Conservation (phyloP, 2,329 filamentous ascomycete species). For the Thermothelomyces thermophilus region DNA sequence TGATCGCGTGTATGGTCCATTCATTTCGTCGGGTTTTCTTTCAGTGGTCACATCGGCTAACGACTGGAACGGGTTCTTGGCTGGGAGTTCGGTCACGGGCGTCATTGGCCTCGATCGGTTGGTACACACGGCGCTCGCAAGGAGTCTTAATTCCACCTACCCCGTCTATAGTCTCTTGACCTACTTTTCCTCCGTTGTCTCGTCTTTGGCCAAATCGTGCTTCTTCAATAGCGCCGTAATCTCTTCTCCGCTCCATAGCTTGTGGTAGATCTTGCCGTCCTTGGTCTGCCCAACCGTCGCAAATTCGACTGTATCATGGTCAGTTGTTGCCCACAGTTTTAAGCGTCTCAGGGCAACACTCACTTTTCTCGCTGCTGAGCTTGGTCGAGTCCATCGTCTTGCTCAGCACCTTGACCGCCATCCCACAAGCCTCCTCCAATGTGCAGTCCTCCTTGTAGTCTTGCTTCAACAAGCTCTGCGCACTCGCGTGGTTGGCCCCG, state of each 20-base stretch:
- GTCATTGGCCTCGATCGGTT: constrained; percentile 23
- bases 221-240: constrained; percentile 91
- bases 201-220: constrained; percentile 86
- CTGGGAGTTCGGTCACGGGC: constrained; percentile 12
- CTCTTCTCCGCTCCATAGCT: constrained; percentile 94
- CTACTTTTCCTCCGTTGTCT: constrained; percentile 62
- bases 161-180: constrained; percentile 1
- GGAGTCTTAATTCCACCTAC: constrained; percentile 7
- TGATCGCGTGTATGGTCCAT: not conserved
- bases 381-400: constrained; percentile 99
- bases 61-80: too few relatives aligned
- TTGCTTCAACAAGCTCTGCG: constrained; percentile 94
- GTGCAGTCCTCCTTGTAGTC: constrained; percentile 99
- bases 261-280: constrained; percentile 95
- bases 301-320: constrained; percentile 69
- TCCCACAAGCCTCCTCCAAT: constrained; percentile 89
- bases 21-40: too few relatives aligned
- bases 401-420: constrained; percentile 97
- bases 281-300: constrained; percentile 95
- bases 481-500: constrained; percentile 95
- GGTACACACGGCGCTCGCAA: constrained; percentile 26
- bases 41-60: too few relatives aligned
- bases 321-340: constrained; percentile 2
- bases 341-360: constrained; percentile 33
- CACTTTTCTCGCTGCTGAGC: constrained; percentile 98